A percentile compares a stretch with the other conserved stretches of the same genome.
Evolutionary conservation across 2,329 filamentous ascomycete genomes (phyloP).

Genomic region (Cytospora paraplurivora): DNA sequence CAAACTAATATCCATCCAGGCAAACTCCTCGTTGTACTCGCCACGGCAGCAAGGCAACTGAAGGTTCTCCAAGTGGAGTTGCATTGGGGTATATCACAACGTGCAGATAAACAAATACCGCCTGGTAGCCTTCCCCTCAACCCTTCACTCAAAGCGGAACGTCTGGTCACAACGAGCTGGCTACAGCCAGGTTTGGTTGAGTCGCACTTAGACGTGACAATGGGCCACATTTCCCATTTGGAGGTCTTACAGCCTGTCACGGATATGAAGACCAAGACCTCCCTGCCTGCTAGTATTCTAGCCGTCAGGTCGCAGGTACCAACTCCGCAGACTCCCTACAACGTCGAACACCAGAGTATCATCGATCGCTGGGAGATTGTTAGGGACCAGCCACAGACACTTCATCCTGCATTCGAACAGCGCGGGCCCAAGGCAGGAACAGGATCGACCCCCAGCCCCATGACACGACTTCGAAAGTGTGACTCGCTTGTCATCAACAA

Average conservation of each 20-base stretch:
- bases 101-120: constrained; percentile 55
- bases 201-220: constrained; percentile 49
- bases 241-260: constrained; percentile 70
- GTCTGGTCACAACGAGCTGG: constrained; percentile 61
- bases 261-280: constrained; percentile 60
- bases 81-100: constrained; percentile 68
- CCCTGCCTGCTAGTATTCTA: constrained; percentile 64
- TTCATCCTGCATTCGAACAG: constrained; percentile 79
- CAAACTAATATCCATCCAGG: constrained; percentile 40
- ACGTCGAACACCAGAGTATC: constrained; percentile 69
- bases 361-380: constrained; percentile 84
- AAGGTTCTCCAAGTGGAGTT: constrained; percentile 73
- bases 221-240: constrained; percentile 71
- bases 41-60: constrained; percentile 71
- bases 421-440: constrained; percentile 60
- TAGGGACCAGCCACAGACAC: constrained; percentile 61
- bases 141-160: constrained; percentile 56
- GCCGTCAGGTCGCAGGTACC: constrained; percentile 69
- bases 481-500: constrained; percentile 71
- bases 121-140: constrained; percentile 51
- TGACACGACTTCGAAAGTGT: constrained; percentile 59
- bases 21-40: constrained; percentile 65
- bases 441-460: constrained; percentile 48
- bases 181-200: constrained; percentile 50
- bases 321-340: constrained; percentile 56